These are phyloP conservation scores for Stachybotrys echinatus DNA, from an alignment of 2,329 filamentous ascomycete genomes.

Conservation along the genomic window DNA sequence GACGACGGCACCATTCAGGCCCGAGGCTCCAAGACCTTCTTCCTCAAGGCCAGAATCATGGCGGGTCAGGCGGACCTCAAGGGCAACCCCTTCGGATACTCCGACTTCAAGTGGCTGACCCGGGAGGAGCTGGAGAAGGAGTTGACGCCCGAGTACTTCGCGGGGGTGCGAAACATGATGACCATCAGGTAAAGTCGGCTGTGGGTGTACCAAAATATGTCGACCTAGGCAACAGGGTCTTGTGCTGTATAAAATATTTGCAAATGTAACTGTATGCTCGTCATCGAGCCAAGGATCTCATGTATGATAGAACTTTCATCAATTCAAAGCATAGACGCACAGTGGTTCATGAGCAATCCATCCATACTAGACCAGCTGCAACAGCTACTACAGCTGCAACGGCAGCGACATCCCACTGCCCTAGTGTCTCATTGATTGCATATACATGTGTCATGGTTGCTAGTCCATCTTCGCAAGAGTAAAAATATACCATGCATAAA, in stretches of 20 bases:
- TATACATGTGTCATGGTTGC: background rate
- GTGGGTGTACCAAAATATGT: constrained; percentile 6
- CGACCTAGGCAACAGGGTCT: background rate
- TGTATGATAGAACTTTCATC: background rate
- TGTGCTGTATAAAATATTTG: background rate
- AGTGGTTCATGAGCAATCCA: no score
- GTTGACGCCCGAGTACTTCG: constrained; percentile 66
- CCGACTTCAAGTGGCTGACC: constrained; percentile 88
- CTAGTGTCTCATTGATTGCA: background rate
- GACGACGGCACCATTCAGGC: constrained; percentile 34
- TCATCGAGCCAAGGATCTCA: background rate
- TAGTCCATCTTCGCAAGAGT: background rate
- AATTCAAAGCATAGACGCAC: background rate
- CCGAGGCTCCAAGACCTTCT: constrained; percentile 81
- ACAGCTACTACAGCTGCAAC: no score
- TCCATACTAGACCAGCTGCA: no score
- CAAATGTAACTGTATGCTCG: background rate
- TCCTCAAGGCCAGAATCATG: constrained; percentile 95
- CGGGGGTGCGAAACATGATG: constrained; percentile 76
- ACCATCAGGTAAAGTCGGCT: constrained; percentile 56
- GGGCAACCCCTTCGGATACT: constrained; percentile 65
- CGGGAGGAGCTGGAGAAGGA: constrained; percentile 76
- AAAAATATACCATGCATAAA: background rate
- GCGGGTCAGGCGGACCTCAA: constrained; percentile 84
- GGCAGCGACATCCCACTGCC: background rate